A percentile compares a stretch with the other conserved stretches of the same genome.
These are phyloP conservation scores for Lachancea sp. DNA, from an alignment of 805 yeast species.

Conservation along the genomic window DNA sequence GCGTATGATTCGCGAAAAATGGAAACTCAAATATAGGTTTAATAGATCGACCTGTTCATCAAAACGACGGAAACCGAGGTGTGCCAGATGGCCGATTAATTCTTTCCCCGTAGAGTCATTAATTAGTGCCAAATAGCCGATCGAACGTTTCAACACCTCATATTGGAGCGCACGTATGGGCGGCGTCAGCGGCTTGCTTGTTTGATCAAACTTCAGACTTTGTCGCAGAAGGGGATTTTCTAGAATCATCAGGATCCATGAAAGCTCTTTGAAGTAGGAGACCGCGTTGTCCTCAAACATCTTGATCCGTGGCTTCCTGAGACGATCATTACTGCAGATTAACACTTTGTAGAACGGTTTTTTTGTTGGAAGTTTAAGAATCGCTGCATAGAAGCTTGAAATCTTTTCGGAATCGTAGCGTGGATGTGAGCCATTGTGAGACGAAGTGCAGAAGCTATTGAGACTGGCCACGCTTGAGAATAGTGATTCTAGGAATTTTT, in stretches of 20 bases:
- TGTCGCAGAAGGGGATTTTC: constrained; percentile 60
- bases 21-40: constrained; percentile 74
- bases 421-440: constrained; percentile 14
- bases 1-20: constrained; percentile 47
- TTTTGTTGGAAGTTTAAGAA: constrained; percentile 50
- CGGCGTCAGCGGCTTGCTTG: constrained; percentile 33
- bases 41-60: constrained; percentile 52
- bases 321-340: constrained; percentile 42
- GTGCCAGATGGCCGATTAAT: constrained; percentile 13
- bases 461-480: constrained; percentile 45
- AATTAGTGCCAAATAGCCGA: constrained; percentile 58
- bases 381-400: constrained; percentile 38
- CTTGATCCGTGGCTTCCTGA: constrained; percentile 43
- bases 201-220: constrained; percentile 35
- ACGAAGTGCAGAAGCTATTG: constrained; percentile 47
- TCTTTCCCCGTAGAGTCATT: constrained; percentile 5
- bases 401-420: constrained; percentile 46
- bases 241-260: constrained; percentile 58
- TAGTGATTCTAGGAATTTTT: constrained; percentile 38
- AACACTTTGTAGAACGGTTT: constrained; percentile 55
- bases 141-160: constrained; percentile 58
- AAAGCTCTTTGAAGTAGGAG: neutral
- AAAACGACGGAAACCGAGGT: constrained; percentile 37
- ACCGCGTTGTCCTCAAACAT: constrained; percentile 11
- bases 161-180: constrained; percentile 55